These are phyloP conservation scores for Wallacemonas sp. DNA, from an alignment of 208 protist genomes.

Conservation along the genomic window DNA sequence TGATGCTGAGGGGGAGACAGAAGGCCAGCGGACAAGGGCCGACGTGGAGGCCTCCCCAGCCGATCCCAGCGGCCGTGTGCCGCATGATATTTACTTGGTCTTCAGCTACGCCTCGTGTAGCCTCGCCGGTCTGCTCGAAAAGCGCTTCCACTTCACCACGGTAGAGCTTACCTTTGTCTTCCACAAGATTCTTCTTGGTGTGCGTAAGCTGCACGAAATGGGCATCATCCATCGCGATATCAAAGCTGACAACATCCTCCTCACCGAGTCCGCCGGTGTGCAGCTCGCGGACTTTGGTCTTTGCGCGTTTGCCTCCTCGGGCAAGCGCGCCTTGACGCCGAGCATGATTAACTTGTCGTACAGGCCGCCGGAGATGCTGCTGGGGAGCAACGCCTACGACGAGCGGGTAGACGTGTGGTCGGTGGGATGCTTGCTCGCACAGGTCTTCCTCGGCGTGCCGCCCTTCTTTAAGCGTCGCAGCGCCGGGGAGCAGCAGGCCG, in stretches of 20 bases:
- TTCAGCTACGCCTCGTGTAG: conserved; percentile 77
- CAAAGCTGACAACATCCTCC: conserved; percentile 88
- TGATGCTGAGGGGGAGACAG: not conserved
- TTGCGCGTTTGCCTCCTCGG: conserved; percentile 57
- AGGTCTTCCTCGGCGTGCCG: conserved; percentile 90
- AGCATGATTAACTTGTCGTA: conserved; percentile 96
- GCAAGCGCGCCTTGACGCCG: conserved; percentile 63
- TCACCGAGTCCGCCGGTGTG: conserved; percentile 59
- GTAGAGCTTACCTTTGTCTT: conserved; percentile 78
- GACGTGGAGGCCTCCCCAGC: not conserved
- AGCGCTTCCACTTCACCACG: conserved; percentile 59
- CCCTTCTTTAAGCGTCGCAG: conserved; percentile 71
- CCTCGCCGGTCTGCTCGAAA: conserved; percentile 64
- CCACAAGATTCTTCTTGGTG: conserved; percentile 54
- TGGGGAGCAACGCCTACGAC: conserved; percentile 85
- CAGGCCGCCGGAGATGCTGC: conserved; percentile 94
- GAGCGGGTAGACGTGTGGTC: conserved; percentile 94
- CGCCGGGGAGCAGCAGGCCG: conserved; percentile 7
- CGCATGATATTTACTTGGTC: conserved; percentile 77
- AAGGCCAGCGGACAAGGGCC: no score
- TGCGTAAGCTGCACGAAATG: conserved; percentile 79
- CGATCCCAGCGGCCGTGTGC: no score
- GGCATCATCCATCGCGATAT: conserved; percentile 92
- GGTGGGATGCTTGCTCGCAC: conserved; percentile 94
- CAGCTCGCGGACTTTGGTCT: conserved; percentile 87